Evolutionary conservation across 495 filamentous ascomycete genomes (phyloP).

Genomic region (Tuber magnatum): DNA sequence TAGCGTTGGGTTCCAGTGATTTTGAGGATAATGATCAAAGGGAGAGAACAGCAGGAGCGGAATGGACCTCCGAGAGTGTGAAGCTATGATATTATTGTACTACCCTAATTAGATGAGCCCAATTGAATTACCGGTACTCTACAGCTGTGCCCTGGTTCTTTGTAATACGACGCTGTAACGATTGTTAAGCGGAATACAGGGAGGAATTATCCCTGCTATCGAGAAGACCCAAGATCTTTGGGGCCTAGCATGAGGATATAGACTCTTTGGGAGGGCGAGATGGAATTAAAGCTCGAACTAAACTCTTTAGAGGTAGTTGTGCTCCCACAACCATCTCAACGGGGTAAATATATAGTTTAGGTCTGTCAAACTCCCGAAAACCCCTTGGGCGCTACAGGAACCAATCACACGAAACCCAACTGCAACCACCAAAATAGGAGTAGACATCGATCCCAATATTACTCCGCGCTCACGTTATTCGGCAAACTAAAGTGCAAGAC

Average conservation of each 20-base stretch:
- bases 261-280: background rate
- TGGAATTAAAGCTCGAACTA: background rate
- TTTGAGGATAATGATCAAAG: background rate
- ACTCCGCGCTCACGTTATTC: constrained; percentile 4
- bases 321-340: background rate
- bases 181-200: background rate
- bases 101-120: background rate
- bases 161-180: background rate
- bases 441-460: background rate
- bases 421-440: background rate
- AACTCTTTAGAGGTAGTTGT: background rate
- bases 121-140: background rate
- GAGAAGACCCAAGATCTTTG: background rate
- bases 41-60: background rate
- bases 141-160: background rate
- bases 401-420: background rate
- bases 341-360: background rate
- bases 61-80: background rate
- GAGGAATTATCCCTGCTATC: background rate
- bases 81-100: background rate
- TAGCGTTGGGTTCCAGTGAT: background rate
- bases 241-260: background rate
- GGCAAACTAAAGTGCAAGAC: constrained; percentile 1
- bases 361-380: background rate
- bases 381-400: background rate